Evolutionary conservation across 129 eudicot species (phyloP).

Genomic region (Lactuca saligna): DNA sequence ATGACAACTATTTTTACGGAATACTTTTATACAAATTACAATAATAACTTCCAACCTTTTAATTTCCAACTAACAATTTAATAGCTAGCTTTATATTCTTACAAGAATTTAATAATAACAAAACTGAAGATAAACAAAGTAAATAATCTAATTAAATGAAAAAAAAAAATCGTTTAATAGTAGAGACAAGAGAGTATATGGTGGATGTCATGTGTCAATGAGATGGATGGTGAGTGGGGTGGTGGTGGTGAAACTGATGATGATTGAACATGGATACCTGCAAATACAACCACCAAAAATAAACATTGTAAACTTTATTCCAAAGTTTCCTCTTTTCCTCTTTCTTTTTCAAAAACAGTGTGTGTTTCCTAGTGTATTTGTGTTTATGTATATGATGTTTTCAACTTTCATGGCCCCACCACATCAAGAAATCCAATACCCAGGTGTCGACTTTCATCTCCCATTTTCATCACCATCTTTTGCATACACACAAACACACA

Average conservation of each 20-base stretch:
- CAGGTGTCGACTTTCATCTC: slow-evolving; percentile 36
- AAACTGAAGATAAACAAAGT: neutral
- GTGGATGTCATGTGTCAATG: neutral
- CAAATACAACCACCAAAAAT: slow-evolving; percentile 23
- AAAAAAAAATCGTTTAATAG: no score
- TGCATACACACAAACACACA: slow-evolving; percentile 15
- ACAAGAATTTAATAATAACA: no score
- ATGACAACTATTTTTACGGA: no score
- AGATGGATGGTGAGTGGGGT: slow-evolving; percentile 27
- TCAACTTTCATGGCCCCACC: slow-evolving; percentile 22
- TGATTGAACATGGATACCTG: slow-evolving; percentile 38
- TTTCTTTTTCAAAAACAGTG: slow-evolving; percentile 26
- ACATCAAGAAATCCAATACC: neutral
- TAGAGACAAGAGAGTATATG: neutral
- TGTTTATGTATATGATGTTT: slow-evolving; percentile 9
- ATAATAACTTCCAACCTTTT: no score
- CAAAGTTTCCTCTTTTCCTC: slow-evolving; percentile 17
- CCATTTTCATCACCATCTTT: slow-evolving; percentile 33
- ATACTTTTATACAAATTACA: no score
- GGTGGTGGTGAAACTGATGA: slow-evolving; percentile 38
- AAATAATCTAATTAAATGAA: no score
- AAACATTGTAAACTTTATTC: slow-evolving; percentile 28
- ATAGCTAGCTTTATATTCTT: no score
- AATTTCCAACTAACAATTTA: no score
- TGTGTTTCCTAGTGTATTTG: slow-evolving; percentile 22